These are phyloP conservation scores for Dissoconium aciculare DNA, from an alignment of 2,329 filamentous ascomycete genomes.

Conservation along the genomic window DNA sequence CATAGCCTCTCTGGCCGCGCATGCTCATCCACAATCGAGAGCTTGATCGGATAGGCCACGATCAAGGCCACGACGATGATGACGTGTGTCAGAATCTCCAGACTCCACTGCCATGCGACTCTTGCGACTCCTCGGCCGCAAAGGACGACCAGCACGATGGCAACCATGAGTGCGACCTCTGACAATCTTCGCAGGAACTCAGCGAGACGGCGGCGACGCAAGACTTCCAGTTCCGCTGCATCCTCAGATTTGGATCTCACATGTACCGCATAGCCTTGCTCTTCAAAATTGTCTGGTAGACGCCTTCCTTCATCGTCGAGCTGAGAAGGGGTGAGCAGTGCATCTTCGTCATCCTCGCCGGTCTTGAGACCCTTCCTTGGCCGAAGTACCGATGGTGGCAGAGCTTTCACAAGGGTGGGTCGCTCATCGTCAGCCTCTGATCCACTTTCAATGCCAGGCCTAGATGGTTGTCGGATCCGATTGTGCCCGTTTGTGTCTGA, in stretches of 20 bases:
- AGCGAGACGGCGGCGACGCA: conserved; percentile 72
- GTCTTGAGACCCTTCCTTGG: conserved; percentile 65
- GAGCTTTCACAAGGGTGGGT: conserved; percentile 53
- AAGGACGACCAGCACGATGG: conserved; percentile 35
- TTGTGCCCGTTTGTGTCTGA: conserved; percentile 9
- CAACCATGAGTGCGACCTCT: conserved; percentile 40
- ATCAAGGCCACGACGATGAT: conserved; percentile 17
- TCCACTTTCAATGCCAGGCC: conserved; percentile 68
- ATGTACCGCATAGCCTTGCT: conserved; percentile 10
- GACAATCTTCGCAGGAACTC: conserved; percentile 60
- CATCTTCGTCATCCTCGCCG: conserved; percentile 26
- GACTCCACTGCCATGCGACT: conserved; percentile 23
- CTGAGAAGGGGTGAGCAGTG: conserved; percentile 33
- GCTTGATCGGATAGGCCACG: conserved; percentile 22
- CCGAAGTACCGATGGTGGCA: conserved; percentile 62
- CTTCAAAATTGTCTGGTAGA: conserved; percentile 26
- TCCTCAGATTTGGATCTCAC: conserved; percentile 24
- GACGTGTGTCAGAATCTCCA: conserved; percentile 26
- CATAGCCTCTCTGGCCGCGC: conserved; percentile 22
- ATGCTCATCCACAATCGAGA: conserved; percentile 21
- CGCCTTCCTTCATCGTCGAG: conserved; percentile 33
- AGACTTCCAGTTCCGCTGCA: conserved; percentile 38
- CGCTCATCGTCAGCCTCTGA: conserved; percentile 94
- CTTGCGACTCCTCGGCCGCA: conserved; percentile 22
- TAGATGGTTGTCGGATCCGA: conserved; percentile 29